These are phyloP conservation scores for Plicaturopsis crispa DNA, from an alignment of 768 basidiomycete genomes.

Conservation along the genomic window DNA sequence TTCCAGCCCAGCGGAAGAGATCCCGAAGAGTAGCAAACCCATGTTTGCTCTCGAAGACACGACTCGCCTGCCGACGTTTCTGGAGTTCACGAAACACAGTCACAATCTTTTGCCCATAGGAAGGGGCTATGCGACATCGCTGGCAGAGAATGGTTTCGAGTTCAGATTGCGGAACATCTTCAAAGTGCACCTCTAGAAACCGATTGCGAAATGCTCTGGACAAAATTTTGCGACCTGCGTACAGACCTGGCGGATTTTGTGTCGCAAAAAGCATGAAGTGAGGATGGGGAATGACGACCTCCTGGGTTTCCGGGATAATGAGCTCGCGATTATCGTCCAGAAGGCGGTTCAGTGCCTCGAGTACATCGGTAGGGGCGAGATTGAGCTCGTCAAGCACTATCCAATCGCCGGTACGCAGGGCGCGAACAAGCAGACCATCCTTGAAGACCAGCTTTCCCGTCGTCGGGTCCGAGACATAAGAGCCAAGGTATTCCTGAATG, in stretches of 20 bases:
- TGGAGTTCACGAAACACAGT: constrained; percentile 89
- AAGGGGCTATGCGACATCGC: constrained; percentile 87
- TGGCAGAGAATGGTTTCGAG: constrained; percentile 92
- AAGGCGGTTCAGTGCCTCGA: constrained; percentile 93
- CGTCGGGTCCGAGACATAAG: constrained; percentile 86
- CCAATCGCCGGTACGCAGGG: constrained; percentile 90
- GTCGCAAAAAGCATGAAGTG: constrained; percentile 98
- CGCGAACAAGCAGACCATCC: constrained; percentile 90
- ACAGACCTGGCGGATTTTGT: constrained; percentile 94
- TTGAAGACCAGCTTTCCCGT: constrained; percentile 94
- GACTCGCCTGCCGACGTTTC: constrained; percentile 80
- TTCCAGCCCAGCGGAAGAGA: constrained; percentile 92
- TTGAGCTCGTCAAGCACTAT: constrained; percentile 98
- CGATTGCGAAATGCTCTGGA: constrained; percentile 96
- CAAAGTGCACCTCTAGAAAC: constrained; percentile 95
- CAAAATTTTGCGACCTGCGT: constrained; percentile 89
- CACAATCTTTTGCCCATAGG: constrained; percentile 87
- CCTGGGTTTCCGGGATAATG: constrained; percentile 92
- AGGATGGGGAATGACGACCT: constrained; percentile 87
- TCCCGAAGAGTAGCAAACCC: constrained; percentile 96
- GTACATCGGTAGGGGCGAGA: constrained; percentile 93
- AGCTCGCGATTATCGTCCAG: constrained; percentile 97
- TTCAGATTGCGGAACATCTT: constrained; percentile 92
- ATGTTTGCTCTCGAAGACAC: constrained; percentile 97
- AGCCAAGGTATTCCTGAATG: constrained; percentile 97